Base-by-base conservation (phyloP, 352 stramenopile species). In the Phytophthora ramorum region DNA sequence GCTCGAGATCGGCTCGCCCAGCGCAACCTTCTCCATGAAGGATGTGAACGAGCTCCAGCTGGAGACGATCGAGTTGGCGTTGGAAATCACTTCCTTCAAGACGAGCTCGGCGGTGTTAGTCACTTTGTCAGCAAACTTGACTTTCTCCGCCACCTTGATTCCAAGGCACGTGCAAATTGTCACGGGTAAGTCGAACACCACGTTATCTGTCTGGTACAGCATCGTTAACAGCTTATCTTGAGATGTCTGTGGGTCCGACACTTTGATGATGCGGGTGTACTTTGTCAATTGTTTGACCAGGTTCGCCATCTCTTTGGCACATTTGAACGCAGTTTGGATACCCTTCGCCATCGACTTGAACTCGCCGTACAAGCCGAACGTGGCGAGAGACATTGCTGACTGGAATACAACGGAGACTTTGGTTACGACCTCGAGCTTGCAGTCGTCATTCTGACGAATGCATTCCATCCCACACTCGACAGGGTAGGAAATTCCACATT, bases 381-480 rank as follows among this genome's bases (percentile, higher is more conserved):
- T 81, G 19, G 74, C 70, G 1, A 69, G 64, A n/a, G 71, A 63
- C 26, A 66, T 72, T 4, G 54, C 66, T 1, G 41, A 48, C 20
- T 48, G 41, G 41, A 48, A 28, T 10, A 85, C 60, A 1, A 67
- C 63, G 2, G 38, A 58, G n/a, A 82, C 59, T 61, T 83, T 79
- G 20, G 34, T 51, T 14, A 74, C 17, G 7, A 83, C 55, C 24
- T 73, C 65, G 32, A 78, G 66, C 30, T 61, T 66, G 19, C 72
- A 79, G 45, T 77, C 58, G 19, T 16, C 53, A 28, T 74, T 79
- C 38, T 79, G 71, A 17, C 63, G 71, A 49, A 69, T 52, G 24
- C 76, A 84, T 49, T 84, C 73, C 73, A 80, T 76, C 51, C 70
- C 76, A 44, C 76, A 85, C 30, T 76, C 55, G 9, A 85, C 62